Base-by-base conservation (phyloP, 106 monocot species). In the Acorus calamus region DNA sequence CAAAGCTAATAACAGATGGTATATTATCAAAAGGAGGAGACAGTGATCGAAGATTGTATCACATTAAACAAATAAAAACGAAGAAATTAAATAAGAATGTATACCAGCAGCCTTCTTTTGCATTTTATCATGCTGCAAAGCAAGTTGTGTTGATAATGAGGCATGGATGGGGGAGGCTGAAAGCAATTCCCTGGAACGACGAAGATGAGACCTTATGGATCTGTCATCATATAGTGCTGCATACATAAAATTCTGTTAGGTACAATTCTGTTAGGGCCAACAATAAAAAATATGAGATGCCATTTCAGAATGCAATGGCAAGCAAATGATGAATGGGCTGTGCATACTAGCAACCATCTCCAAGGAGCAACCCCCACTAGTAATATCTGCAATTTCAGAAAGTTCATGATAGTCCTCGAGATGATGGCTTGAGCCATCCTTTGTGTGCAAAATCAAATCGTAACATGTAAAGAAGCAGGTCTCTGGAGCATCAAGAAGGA, bases 401-500 rank as follows among this genome's bases (percentile, higher is more conserved):
- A 98, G 85, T 79, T 98, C 92, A 86, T 86, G 91, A 72, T 92
- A 98, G 75, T 98, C 98, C 71, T 85, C 92, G 46, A 98, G 63
- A 70, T 79, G 79, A 72, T 91, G 76, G 56, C 49, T 5, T 58
- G 76, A 76, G 11, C 85, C 91, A 77, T 98, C 98, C 71, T 88
- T 92, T 51, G 80, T 52, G 75, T 98, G 88, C 74, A 98, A 62
- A 50, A 88, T 61, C 68, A 98, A 60, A 81, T 92, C 87, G 74
- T 92, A 98, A 69, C 98, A 98, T 11, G 98, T 98, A 83, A 76
- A 83, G 64, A 85, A 98, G 73, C 98, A 98, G 48, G 98, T 92
- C 74, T 98, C 98, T 46, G 98, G 88, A 50, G 98, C 98, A 81
- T 98, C 98, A 57, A 92, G 81, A 59, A 98, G 88, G 55, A 98